Evolutionary conservation across 139 green algal species (phyloP).

Genomic region (Tetradesmus lagerheimii): DNA sequence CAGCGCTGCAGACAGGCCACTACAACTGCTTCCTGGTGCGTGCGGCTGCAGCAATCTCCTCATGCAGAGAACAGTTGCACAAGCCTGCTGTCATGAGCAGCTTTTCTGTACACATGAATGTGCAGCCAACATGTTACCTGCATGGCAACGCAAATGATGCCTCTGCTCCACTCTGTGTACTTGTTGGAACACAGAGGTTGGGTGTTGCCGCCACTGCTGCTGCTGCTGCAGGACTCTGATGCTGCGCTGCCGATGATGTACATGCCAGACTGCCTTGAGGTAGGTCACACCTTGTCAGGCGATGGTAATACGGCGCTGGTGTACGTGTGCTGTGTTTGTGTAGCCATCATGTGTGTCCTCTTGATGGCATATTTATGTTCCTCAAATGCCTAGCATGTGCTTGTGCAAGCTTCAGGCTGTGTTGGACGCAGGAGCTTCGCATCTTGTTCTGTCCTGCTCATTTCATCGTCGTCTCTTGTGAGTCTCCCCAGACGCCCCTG

Average conservation of each 20-base stretch:
- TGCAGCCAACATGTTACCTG: not conserved
- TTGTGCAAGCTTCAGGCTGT: too few species aligned
- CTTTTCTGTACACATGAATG: not conserved
- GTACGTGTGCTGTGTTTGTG: too few species aligned
- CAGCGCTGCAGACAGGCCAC: slow-evolving; percentile 53
- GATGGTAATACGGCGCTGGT: too few species aligned
- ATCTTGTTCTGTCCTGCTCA: too few species aligned
- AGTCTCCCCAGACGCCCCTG: too few species aligned
- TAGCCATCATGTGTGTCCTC: too few species aligned
- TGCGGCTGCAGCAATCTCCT: not conserved
- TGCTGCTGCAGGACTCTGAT: slow-evolving; percentile 53
- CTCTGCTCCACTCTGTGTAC: too few species aligned
- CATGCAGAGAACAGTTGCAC: not conserved
- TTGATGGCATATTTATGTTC: too few species aligned
- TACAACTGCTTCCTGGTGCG: slow-evolving; percentile 75
- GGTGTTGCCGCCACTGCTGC: not conserved
- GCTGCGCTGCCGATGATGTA: slow-evolving; percentile 73
- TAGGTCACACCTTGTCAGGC: not conserved
- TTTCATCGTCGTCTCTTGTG: too few species aligned
- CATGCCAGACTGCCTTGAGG: slow-evolving; percentile 69
- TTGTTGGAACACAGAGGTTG: not conserved
- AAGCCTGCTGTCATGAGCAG: not conserved
- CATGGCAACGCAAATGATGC: too few species aligned
- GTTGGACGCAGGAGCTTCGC: too few species aligned
- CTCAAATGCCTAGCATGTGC: too few species aligned